These are phyloP conservation scores for Didymella segeticola DNA, from an alignment of 2,329 filamentous ascomycete genomes.

Conservation along the genomic window DNA sequence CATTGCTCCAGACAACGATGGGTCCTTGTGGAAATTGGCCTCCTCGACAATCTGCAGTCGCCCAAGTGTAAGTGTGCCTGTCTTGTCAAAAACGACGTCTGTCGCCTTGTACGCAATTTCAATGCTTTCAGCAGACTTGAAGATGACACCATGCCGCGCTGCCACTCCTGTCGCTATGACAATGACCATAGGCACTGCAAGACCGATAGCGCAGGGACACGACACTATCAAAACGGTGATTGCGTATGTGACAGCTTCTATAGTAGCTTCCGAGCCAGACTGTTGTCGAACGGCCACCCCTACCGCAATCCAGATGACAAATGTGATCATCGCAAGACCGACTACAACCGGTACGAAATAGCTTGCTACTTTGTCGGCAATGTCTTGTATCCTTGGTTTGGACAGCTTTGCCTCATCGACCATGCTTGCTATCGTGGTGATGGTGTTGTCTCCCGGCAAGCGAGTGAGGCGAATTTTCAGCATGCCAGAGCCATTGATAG, in stretches of 20 bases:
- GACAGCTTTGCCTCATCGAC: slow-evolving; percentile 74
- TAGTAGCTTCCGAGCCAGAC: slow-evolving; percentile 56
- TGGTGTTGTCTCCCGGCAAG: slow-evolving; percentile 73
- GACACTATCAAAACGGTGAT: slow-evolving; percentile 79
- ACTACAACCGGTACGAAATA: slow-evolving; percentile 75
- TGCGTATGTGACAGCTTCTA: slow-evolving; percentile 72
- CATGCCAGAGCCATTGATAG: slow-evolving; percentile 61
- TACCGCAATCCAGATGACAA: slow-evolving; percentile 70
- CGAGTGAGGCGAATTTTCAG: slow-evolving; percentile 63
- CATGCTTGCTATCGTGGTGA: slow-evolving; percentile 71
- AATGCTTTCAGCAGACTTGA: slow-evolving; percentile 69
- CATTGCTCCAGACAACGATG: slow-evolving; percentile 13
- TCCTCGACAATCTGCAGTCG: slow-evolving; percentile 51
- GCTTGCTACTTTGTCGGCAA: slow-evolving; percentile 71
- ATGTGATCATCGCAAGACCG: slow-evolving; percentile 62
- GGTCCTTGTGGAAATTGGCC: slow-evolving; percentile 25
- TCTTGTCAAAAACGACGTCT: slow-evolving; percentile 81
- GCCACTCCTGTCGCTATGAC: slow-evolving; percentile 73
- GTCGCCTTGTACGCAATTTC: slow-evolving; percentile 67
- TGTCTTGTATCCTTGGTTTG: slow-evolving; percentile 71
- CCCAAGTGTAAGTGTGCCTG: slow-evolving; percentile 73
- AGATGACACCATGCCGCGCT: slow-evolving; percentile 70
- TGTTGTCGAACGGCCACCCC: slow-evolving; percentile 53
- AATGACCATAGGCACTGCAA: slow-evolving; percentile 81
- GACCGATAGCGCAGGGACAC: slow-evolving; percentile 78